Evolutionary conservation across 2,329 filamentous ascomycete genomes (phyloP).

Genomic region (Hymenoscyphus occultus): DNA sequence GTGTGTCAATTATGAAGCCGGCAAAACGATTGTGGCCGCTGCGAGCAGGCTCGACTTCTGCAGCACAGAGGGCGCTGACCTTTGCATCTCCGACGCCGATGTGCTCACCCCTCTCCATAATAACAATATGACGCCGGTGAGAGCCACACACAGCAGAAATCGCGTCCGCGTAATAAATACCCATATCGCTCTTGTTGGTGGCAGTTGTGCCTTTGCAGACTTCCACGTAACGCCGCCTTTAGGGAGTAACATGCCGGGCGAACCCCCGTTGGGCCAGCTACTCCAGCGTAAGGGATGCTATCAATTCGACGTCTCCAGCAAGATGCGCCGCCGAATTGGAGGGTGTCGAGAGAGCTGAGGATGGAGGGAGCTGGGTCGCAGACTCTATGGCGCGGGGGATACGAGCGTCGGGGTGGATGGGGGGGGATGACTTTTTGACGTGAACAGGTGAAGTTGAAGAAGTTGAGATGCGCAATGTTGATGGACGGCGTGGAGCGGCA

Average conservation of each 20-base stretch:
- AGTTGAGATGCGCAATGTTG: constrained; percentile 20
- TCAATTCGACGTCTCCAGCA: constrained; percentile 29
- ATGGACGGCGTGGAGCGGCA: constrained; percentile 5
- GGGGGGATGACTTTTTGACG: constrained; percentile 2
- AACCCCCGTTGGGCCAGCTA: constrained; percentile 41
- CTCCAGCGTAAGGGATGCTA: constrained; percentile 36
- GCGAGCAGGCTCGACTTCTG: constrained; percentile 12
- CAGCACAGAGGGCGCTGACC: constrained; percentile 48
- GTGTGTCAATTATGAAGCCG: constrained; percentile 19
- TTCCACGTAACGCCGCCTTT: constrained; percentile 94
- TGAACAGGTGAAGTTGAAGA: constrained; percentile 18
- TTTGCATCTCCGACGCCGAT: constrained; percentile 85
- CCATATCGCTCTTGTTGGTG: constrained; percentile 70
- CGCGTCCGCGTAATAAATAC: constrained; percentile 72
- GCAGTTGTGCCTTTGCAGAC: constrained; percentile 75
- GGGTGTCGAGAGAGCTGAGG: constrained; percentile 1
- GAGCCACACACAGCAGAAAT: constrained; percentile 69
- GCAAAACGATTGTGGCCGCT: constrained; percentile 1
- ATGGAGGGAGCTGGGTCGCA: constrained; percentile 17
- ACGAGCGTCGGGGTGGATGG: constrained; percentile 7
- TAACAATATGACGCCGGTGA: constrained; percentile 70
- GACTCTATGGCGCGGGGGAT: constrained; percentile 20
- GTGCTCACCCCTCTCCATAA: constrained; percentile 84
- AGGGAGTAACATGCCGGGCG: constrained; percentile 74
- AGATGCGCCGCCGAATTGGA: constrained; percentile 19